Percentiles rank a stretch among this genome's conserved stretches.
phyloP scores from a whole-genome alignment of 352 stramenopile species.

The Phytophthora podocarpi region DNA sequence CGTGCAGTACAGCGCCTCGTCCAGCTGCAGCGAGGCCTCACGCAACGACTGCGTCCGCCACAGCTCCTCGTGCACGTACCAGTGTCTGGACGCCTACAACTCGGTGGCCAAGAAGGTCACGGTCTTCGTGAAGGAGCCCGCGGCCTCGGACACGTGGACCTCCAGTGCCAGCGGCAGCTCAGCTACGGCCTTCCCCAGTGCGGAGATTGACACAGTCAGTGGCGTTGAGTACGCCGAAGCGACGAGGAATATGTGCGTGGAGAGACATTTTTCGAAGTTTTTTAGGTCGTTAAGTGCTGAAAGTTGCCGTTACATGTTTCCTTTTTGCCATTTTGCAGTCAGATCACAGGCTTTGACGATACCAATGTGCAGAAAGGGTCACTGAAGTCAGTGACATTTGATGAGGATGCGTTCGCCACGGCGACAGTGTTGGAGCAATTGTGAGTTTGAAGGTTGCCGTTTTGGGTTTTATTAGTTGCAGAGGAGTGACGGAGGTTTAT shows the following conservation, averaged over 20 bases:
- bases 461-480: not conserved
- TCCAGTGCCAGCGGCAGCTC: conserved; percentile 24
- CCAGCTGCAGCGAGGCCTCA: conserved; percentile 51
- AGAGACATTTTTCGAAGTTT: not conserved
- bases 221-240: conserved; percentile 46
- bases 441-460: conserved; percentile 32
- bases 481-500: not conserved
- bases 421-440: conserved; percentile 45
- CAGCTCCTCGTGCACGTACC: conserved; percentile 59
- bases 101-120: conserved; percentile 49
- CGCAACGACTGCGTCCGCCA: conserved; percentile 58
- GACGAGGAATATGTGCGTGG: conserved; percentile 53
- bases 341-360: conserved; percentile 75
- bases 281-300: not conserved
- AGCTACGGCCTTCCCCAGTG: conserved; percentile 47
- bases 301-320: too few relatives aligned
- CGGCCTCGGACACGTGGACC: conserved; percentile 48
- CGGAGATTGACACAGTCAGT: conserved; percentile 53
- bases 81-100: conserved; percentile 74
- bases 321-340: conserved; percentile 37
- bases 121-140: conserved; percentile 74
- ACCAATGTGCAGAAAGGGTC: conserved; percentile 62
- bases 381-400: conserved; percentile 56
- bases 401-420: conserved; percentile 49
- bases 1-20: conserved; percentile 55